A percentile compares a stretch with the other conserved stretches of the same genome.
Evolutionary conservation across 805 yeast genomes (phyloP).

Genomic region (Naumovozyma baii): DNA sequence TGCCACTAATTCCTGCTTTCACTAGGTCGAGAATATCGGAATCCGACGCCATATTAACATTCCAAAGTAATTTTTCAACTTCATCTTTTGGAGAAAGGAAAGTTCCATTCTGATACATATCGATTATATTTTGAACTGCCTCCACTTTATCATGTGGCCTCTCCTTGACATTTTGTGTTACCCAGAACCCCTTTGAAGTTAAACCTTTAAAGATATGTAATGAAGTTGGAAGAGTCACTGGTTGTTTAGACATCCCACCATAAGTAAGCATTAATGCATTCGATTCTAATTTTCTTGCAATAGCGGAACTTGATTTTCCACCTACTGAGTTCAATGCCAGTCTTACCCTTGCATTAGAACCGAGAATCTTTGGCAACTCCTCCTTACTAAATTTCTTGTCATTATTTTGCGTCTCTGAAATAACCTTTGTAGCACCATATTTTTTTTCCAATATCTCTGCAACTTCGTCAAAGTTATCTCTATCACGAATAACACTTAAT

Average conservation of each 20-base stretch:
- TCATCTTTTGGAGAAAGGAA: slow-evolving; percentile 42
- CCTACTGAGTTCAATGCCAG: slow-evolving; percentile 91
- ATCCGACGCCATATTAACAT: slow-evolving; percentile 25
- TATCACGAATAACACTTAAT: slow-evolving; percentile 77
- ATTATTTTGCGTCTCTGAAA: slow-evolving; percentile 77
- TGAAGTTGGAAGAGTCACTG: slow-evolving; percentile 84
- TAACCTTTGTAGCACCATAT: slow-evolving; percentile 77
- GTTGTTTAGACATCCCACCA: slow-evolving; percentile 97
- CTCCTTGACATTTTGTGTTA: slow-evolving; percentile 53
- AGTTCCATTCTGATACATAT: slow-evolving; percentile 49
- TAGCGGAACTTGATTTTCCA: slow-evolving; percentile 71
- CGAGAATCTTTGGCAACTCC: slow-evolving; percentile 36
- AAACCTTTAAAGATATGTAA: slow-evolving; percentile 83
- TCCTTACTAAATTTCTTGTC: slow-evolving; percentile 57
- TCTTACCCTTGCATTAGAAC: slow-evolving; percentile 44
- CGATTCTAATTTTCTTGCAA: slow-evolving; percentile 70
- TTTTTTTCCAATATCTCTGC: slow-evolving; percentile 41
- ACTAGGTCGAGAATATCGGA: slow-evolving; percentile 37
- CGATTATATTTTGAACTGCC: slow-evolving; percentile 46
- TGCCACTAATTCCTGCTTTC: slow-evolving; percentile 34
- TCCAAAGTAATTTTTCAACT: slow-evolving; percentile 29
- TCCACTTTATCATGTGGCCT: slow-evolving; percentile 51
- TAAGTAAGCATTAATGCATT: slow-evolving; percentile 80
- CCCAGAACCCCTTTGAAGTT: slow-evolving; percentile 87
- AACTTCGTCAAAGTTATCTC: slow-evolving; percentile 63